Evolutionary conservation across 1,284 basidiomycete genomes (phyloP), one percentile per base, ranked within the genome.

Genomic region (Irpex lacteus): DNA sequence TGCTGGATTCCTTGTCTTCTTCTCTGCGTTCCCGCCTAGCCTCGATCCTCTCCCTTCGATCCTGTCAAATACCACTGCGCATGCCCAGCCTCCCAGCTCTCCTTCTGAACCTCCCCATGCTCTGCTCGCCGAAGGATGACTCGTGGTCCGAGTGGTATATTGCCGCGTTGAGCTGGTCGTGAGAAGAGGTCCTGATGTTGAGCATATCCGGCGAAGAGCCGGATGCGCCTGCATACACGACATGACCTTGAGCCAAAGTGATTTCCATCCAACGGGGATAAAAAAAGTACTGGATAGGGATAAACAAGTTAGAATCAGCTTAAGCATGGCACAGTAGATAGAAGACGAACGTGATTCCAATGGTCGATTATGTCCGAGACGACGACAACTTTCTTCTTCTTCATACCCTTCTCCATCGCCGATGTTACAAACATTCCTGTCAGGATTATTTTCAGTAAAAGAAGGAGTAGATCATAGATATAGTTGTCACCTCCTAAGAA

Each of bases 181-280:
- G 26, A 26, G 26, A 26, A 26, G 26, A 26, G 26, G 26, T 26
- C 26, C 26, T 26, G 26, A 26, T 4, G 26, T 44, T 9, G 15
- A 15, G 40, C 4, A 21, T 52, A 18, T 52, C 50, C 7, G 50
- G 50, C 8, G 50, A 18, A 52, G 50, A 18, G 4, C n/a, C 50
- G 18, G 50, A 18, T 44, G 40, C 40, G 68, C 74, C 75, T 56
- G 70, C 72, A 60, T 75, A 66, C 26, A 69, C 68, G 8, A 62
- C 65, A 15, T 68, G 60, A 0, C 78, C 79, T 18, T 71, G 70
- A 68, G 76, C 75, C 8, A 81, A 74, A 50, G 75, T 71, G 36
- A 78, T 67, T 26, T 78, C 72, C 6, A 81, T 69, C 32, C 66
- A 66, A 19, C 79, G 73, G 0, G 72, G 74, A 61, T 76, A 72